Base-by-base conservation (phyloP, 75 land plant species). In the Adiantum capillusveneris region DNA sequence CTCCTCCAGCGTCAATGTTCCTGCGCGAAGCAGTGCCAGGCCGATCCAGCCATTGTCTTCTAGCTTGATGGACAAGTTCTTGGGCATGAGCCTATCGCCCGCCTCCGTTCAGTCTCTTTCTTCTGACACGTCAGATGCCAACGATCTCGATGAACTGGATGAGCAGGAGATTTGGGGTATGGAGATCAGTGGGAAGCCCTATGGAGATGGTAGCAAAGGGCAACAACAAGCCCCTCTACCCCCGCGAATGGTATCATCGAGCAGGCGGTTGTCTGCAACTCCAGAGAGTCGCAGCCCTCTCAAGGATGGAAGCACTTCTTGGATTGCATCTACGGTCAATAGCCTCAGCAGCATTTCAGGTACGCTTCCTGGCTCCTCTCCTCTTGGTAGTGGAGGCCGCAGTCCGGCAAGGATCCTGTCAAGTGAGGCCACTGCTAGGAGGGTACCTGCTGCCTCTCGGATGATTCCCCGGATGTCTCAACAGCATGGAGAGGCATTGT, bases 141-240 rank as follows among this genome's bases (percentile, higher is more conserved):
- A 53, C 55, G 55, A 53, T 26, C 55, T 53, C 25, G 55, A 53
- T 53, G 55, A 53, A 27, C 55, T 53, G 7, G 55, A 53, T 14
- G 55, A 53, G 28, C 55, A 53, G 25, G 55, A 53, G 28, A 53
- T 53, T 3, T 53, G 55, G 55, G 55, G 28, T 1, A 53, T 53
- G 29, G 55, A 53, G 25, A 53, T 22, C 17, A 46, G 49, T 20
- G 21, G 21, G 2, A 46, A 46, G 14, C 21, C 49, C 17, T n/a
- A 20, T 24, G 24, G 28, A 11, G 55, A 24, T 25, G 55, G 29
- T 22, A 24, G 25, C 14, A 53, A 14, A 53, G 25, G 28, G 25
- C 55, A 46, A 46, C 50, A 46, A 14, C 55, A 53, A 14, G 25
- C 55, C 5, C 28, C 29, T 26, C 55, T 53, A 2, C 55, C 55